Conservation (phyloP, 2,329 filamentous ascomycete species). For the Fusarium compactum region DNA sequence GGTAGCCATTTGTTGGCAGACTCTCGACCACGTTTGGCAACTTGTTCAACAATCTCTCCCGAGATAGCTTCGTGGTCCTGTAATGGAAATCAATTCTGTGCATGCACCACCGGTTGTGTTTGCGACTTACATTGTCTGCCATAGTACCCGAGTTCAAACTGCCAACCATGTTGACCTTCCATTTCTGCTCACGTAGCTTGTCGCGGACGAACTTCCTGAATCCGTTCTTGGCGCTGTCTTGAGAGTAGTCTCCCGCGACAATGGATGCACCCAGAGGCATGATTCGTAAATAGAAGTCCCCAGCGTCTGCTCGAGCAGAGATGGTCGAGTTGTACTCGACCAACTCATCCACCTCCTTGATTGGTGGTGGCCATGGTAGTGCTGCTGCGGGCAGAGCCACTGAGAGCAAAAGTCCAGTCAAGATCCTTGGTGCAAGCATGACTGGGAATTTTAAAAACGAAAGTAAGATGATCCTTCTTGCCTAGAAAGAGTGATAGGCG, state of each 20-base stretch:
- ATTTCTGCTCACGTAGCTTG: neutral
- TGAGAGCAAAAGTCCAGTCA: too few relatives aligned
- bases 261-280: conserved; percentile 2
- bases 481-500: too few relatives aligned
- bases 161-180: conserved; percentile 11
- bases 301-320: neutral
- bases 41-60: neutral
- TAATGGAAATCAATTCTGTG: neutral
- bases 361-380: too few relatives aligned
- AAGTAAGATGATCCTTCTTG: too few relatives aligned
- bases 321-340: conserved; percentile 1
- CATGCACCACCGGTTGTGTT: rapidly evolving
- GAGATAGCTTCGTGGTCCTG: conserved; percentile 8
- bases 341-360: too few relatives aligned
- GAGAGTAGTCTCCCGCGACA: neutral
- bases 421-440: too few relatives aligned
- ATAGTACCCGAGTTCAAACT: neutral
- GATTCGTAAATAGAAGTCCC: conserved; percentile 2
- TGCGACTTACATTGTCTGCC: conserved; percentile 3
- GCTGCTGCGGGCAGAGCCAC: too few relatives aligned
- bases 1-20: neutral
- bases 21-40: conserved; percentile 1
- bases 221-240: neutral
- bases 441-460: too few relatives aligned
- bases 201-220: conserved; percentile 8